Percentiles rank a stretch among this genome's conserved stretches.
These are phyloP conservation scores for Candida methanosorbosa DNA, from an alignment of 805 yeast species.

Conservation along the genomic window DNA sequence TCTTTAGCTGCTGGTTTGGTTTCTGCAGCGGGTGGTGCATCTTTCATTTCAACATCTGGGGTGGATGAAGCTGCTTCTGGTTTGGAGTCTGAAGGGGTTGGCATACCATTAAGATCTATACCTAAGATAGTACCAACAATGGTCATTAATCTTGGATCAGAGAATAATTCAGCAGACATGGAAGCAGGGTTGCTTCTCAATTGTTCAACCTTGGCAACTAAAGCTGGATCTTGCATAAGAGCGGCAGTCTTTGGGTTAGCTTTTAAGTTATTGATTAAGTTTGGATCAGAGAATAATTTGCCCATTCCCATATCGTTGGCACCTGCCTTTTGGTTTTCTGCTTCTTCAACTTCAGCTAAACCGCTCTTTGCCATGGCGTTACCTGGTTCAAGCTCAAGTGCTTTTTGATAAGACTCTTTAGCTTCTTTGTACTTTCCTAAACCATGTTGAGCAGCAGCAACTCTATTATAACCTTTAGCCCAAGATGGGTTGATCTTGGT, in stretches of 20 bases:
- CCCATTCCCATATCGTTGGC: conserved; percentile 60
- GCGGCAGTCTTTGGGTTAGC: conserved; percentile 83
- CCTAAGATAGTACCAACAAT: conserved; percentile 83
- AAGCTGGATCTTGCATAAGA: conserved; percentile 76
- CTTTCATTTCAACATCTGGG: conserved; percentile 28
- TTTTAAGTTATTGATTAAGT: conserved; percentile 63
- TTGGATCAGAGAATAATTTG: conserved; percentile 73
- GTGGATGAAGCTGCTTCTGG: background rate
- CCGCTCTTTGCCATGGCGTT: conserved; percentile 89
- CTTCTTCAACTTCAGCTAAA: conserved; percentile 55
- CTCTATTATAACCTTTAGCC: conserved; percentile 94
- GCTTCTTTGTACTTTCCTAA: conserved; percentile 74
- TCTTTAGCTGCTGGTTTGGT: conserved; percentile 18
- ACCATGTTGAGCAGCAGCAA: conserved; percentile 91
- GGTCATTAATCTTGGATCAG: conserved; percentile 83
- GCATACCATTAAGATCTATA: conserved; percentile 47
- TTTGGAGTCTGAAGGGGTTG: conserved; percentile 14
- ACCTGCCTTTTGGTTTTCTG: conserved; percentile 31
- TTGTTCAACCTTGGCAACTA: conserved; percentile 59
- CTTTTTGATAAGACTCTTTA: conserved; percentile 59
- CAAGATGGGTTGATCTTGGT: conserved; percentile 73
- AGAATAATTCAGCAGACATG: conserved; percentile 57
- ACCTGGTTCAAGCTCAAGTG: conserved; percentile 68
- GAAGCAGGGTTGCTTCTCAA: conserved; percentile 69
- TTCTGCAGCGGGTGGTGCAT: conserved; percentile 17